Evolutionary conservation across 208 protist genomes (phyloP), one percentile per base, ranked within the genome.

Genomic region (Borovskyia barvae): DNA sequence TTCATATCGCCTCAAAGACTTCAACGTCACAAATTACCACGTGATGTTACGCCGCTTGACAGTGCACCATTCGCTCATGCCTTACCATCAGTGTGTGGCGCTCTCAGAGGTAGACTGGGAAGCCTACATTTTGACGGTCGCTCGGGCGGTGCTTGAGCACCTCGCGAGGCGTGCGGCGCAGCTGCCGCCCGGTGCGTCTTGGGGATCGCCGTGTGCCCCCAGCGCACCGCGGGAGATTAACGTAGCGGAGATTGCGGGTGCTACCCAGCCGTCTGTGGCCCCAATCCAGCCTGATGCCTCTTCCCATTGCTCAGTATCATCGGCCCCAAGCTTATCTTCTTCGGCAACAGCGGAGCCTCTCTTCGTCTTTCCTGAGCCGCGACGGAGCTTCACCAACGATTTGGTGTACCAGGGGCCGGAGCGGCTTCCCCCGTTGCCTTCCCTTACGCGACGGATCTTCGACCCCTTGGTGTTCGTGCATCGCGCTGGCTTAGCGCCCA

Each of bases 111-210:
- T 95, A 1, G 79, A 82, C 52, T 93, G 81, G 77, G 74, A 81
- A 57, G 66, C 83, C 51, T 95, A 90, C 61, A 62, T 92, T 6
- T 72, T 72, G 29, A 33, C 70, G 9, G 62, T 90, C 24, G 81
- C 82, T 3, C 59, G 74, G 19, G 54, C 66, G 11, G 72, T 62
- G 7, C 43, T 93, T 11, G 58, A 75, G 33, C 64, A 75, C 54
- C 41, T 87, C 15, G 77, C 66, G 32, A 36, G 58, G 22, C 52
- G 66, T 51, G 55, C 75, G 19, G 49, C 68, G 50, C 25, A 5
- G 6, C 35, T 40, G 19, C 22, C 28, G 14, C 42, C 7, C 24
- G 39, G 35, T 6, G 2, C 46, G 55, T 15, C 9, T 25, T n/a
- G 26, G 30, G 4, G 32, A 59, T 8, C 1, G 20, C 6, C 1